Evolutionary conservation across 2,329 filamentous ascomycete genomes (phyloP), one percentile per base, ranked within the genome.

Genomic region (Arthrobotrys musiformis): DNA sequence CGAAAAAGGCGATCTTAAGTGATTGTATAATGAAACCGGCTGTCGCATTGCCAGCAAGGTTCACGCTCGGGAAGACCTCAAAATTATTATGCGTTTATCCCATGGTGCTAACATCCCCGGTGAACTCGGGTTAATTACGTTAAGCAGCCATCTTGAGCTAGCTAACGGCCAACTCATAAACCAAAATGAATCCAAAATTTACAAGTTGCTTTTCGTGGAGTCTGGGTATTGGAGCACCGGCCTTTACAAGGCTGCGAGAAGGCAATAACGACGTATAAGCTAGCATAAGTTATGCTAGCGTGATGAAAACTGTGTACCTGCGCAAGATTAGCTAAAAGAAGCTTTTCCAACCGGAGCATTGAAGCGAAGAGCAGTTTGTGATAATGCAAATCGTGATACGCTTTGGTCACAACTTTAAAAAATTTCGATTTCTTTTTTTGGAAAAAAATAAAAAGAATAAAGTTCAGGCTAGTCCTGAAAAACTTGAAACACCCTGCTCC

Each of bases 281-380:
- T 19, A 33, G 30, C 9, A 33, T 33, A 33, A 19, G 46, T 63
- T 63, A 75, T 35, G 33, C 28, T 33, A 48, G 35, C 19, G 50
- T 44, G 37, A 17, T 35, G 26, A 11, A 35, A 26, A 15, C 58
- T 19, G 3, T 13, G 40, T 46, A 62, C 26, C 40, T 64, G 37
- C 37, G 28, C n/a, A 24, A 60, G 35, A 40, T 17, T 28, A 24
- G 13, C 50, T 40, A 19, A 42, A 77, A 61, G 35, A 46, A 70
- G 73, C 15, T 11, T 35, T 48, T 67, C 66, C 61, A 77, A 54
- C 66, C 73, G 73, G 61, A 64, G 73, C 60, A 77, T 76, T 77
- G 40, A 66, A 37, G 50, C 48, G 30, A 42, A 61, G 52, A 52
- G 24, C 17, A 40, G 33, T 52, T 69, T 70, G 48, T 61, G 58